Evolutionary conservation across 2,329 filamentous ascomycete genomes (phyloP).

Genomic region (Diaporthe longicolla): DNA sequence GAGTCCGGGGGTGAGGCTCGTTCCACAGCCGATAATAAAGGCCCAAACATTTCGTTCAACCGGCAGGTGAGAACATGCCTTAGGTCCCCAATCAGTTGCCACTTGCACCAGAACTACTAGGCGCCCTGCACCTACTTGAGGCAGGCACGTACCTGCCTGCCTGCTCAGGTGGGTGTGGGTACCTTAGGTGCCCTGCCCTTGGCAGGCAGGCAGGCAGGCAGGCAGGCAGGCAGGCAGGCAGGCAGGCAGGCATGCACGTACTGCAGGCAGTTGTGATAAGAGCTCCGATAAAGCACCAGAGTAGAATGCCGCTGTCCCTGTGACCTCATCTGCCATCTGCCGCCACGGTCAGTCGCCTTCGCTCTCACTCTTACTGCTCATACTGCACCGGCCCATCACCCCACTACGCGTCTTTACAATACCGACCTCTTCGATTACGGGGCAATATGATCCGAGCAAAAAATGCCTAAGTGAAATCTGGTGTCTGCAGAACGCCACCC

Average conservation of each 20-base stretch:
- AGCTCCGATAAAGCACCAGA: constrained; percentile 25
- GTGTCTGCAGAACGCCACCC: background rate
- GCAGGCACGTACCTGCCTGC: no score
- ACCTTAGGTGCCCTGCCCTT: no score
- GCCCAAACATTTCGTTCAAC: background rate
- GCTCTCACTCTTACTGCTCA: background rate
- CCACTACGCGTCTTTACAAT: no score
- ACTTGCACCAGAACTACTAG: no score
- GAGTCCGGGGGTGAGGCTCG: background rate
- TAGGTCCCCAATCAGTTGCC: no score
- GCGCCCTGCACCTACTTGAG: no score
- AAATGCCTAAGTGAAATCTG: background rate
- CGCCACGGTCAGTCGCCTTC: background rate
- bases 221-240: background rate
- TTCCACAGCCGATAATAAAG: background rate
- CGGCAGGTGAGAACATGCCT: no score
- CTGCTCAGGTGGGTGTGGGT: no score
- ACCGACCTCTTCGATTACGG: background rate
- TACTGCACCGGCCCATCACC: background rate
- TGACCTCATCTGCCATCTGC: constrained; percentile 31
- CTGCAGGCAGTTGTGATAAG: constrained; percentile 24
- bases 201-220: no score
- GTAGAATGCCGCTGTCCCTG: constrained; percentile 22
- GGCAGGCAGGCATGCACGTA: background rate
- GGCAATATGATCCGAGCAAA: constrained; percentile 15